Conservation (phyloP, 306 rosid species). For the Cucurbita ficifolia region DNA sequence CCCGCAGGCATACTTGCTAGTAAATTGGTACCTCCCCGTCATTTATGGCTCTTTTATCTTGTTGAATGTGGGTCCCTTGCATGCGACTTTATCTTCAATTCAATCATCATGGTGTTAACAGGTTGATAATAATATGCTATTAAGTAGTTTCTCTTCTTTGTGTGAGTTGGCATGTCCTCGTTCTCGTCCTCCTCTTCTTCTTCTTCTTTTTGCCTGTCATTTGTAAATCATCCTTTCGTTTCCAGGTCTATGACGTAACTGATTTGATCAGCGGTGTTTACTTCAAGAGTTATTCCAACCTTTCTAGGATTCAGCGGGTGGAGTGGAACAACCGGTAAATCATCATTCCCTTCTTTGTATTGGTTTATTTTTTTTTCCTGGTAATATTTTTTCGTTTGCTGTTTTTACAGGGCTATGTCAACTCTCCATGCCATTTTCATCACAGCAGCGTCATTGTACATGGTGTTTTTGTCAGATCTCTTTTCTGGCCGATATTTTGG, state of each 20-base stretch:
- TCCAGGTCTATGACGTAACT: constrained; percentile 57
- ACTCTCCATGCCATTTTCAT: constrained; percentile 79
- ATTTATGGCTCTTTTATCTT: neutral
- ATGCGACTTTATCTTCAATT: neutral
- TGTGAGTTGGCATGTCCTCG: neutral
- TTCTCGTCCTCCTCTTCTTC: too few species aligned
- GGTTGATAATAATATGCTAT: neutral
- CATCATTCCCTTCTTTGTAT: constrained; percentile 8
- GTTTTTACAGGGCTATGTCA: constrained; percentile 60
- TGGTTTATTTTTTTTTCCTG: neutral
- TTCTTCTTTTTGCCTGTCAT: neutral
- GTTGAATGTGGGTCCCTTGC: neutral
- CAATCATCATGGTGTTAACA: constrained; percentile 2
- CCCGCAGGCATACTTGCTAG: constrained; percentile 56
- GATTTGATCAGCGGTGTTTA: constrained; percentile 48
- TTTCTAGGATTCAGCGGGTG: constrained; percentile 46
- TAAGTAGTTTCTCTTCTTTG: neutral
- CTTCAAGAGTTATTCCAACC: constrained; percentile 78
- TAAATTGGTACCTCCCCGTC: constrained; percentile 54
- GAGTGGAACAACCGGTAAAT: constrained; percentile 90
- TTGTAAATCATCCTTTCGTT: neutral
- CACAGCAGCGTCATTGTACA: constrained; percentile 58
- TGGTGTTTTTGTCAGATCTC: constrained; percentile 70
- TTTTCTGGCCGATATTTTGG: constrained; percentile 38
- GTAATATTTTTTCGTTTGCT: constrained; percentile 6